Base-by-base conservation (phyloP, 306 rosid genomes). In the Astragalus membranaceus region DNA sequence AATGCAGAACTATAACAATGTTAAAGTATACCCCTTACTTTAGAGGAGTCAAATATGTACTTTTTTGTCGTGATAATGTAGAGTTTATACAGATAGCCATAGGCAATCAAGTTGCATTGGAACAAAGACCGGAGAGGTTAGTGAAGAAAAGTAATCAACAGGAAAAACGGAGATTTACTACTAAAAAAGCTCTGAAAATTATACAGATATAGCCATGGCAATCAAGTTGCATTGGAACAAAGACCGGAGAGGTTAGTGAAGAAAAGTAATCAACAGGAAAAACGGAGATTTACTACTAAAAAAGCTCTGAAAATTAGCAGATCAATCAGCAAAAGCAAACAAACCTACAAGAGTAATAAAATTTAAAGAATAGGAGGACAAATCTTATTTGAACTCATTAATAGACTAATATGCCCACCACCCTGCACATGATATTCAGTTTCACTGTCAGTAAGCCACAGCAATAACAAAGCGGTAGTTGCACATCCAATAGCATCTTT, bases 101-200 rank as follows among this genome's bases (percentile, higher is more conserved):
- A 7, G 46, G 65, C 65, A 64, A 44, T 44, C 36, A 64, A 53
- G 78, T 54, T 55, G 67, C 67, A 57, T 44, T 17, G 36, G 37
- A 33, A 33, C 37, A 33, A 33, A 33, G 37, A 20, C 23, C 1
- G 23, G 23, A 20, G 23, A 20, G 23, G 23, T 20, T 20, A 20
- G 23, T 20, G 23, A 20, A 20, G 23, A 20, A 20, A 20, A 20
- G 23, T 2, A 20, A 20, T 20, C 68, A 48, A 67, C 53, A 44
- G 13, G n/a, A 36, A 33, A 66, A 66, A 56, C 9, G 17, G 6
- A 42, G 9, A 48, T 62, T 48, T 67, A n/a, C 35, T 35, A 35
- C 29, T 7, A 43, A 44, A 66, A 37, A 75, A 11, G n/a, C n/a
- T n/a, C n/a, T n/a, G n/a, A n/a, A n/a, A n/a, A n/a, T n/a, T n/a